Conservation (phyloP, 1,284 basidiomycete species). For the Moniliella sp. region DNA sequence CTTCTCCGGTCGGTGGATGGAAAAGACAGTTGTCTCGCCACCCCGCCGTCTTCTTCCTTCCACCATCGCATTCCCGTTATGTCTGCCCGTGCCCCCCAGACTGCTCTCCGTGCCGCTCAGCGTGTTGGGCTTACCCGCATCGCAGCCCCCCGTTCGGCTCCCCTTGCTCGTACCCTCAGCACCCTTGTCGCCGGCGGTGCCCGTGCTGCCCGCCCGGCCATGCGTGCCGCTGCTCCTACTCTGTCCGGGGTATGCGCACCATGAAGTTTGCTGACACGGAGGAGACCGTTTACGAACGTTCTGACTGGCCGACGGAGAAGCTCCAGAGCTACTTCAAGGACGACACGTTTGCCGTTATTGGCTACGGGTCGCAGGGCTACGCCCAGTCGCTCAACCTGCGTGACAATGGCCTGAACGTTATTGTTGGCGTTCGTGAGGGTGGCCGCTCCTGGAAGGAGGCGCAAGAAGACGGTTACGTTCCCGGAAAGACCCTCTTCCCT, state of each 20-base stretch:
- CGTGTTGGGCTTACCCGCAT: too few species aligned
- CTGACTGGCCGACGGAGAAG: slow-evolving; percentile 88
- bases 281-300: slow-evolving; percentile 87
- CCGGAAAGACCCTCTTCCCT: slow-evolving; percentile 89
- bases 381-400: slow-evolving; percentile 90
- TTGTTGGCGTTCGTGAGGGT: slow-evolving; percentile 88
- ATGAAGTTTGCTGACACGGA: slow-evolving; percentile 74
- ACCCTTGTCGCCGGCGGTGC: too few species aligned
- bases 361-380: slow-evolving; percentile 87
- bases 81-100: too few species aligned
- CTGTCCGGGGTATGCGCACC: slow-evolving; percentile 68
- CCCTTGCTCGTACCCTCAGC: too few species aligned
- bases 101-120: too few species aligned
- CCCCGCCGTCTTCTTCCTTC: too few species aligned
- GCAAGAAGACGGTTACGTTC: slow-evolving; percentile 87
- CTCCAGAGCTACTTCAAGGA: slow-evolving; percentile 92
- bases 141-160: too few species aligned
- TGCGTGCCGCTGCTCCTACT: too few species aligned
- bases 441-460: slow-evolving; percentile 94
- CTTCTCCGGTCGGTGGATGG: too few species aligned
- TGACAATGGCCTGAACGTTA: slow-evolving; percentile 94
- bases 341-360: slow-evolving; percentile 78
- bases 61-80: too few species aligned
- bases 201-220: too few species aligned
- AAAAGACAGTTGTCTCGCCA: too few species aligned